Evolutionary conservation across 2,329 filamentous ascomycete genomes (phyloP).

Genomic region (Keithomyces neogunnii): DNA sequence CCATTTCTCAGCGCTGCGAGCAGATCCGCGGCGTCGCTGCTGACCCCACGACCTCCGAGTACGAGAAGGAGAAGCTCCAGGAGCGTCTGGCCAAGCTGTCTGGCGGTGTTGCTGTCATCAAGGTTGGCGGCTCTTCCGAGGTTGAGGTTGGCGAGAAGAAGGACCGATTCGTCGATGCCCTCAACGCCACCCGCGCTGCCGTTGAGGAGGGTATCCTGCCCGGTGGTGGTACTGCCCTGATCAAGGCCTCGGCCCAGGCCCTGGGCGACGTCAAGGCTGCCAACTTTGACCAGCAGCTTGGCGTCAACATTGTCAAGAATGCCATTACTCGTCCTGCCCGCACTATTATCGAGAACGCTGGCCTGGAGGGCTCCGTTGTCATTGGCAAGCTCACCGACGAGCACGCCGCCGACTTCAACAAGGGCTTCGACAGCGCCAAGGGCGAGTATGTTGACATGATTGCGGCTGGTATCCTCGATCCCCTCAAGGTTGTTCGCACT

Average conservation of each 20-base stretch:
- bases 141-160: slow-evolving; percentile 99
- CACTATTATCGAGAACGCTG: slow-evolving; percentile 96
- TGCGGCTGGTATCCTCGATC: slow-evolving; percentile 89
- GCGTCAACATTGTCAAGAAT: slow-evolving; percentile 94
- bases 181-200: slow-evolving; percentile 95
- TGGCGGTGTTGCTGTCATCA: slow-evolving; percentile 98
- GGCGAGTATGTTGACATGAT: slow-evolving; percentile 99
- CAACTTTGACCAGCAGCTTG: slow-evolving; percentile 99
- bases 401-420: slow-evolving; percentile 89
- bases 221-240: slow-evolving; percentile 93
- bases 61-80: slow-evolving; percentile 99
- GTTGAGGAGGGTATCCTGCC: slow-evolving; percentile 99
- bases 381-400: slow-evolving; percentile 98
- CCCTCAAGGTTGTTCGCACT: slow-evolving; percentile 98
- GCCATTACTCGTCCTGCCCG: slow-evolving; percentile 93
- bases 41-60: slow-evolving; percentile 91
- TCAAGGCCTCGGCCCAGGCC: slow-evolving; percentile 92
- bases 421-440: slow-evolving; percentile 92
- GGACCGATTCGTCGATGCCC: slow-evolving; percentile 95
- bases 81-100: slow-evolving; percentile 99
- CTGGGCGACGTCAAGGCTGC: slow-evolving; percentile 71
- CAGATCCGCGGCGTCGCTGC: slow-evolving; percentile 97
- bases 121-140: slow-evolving; percentile 94
- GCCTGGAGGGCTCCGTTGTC: slow-evolving; percentile 88
- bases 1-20: slow-evolving; percentile 90